Evolutionary conservation across 1,284 basidiomycete species (phyloP).

Genomic region (Phenoliferia sp.): DNA sequence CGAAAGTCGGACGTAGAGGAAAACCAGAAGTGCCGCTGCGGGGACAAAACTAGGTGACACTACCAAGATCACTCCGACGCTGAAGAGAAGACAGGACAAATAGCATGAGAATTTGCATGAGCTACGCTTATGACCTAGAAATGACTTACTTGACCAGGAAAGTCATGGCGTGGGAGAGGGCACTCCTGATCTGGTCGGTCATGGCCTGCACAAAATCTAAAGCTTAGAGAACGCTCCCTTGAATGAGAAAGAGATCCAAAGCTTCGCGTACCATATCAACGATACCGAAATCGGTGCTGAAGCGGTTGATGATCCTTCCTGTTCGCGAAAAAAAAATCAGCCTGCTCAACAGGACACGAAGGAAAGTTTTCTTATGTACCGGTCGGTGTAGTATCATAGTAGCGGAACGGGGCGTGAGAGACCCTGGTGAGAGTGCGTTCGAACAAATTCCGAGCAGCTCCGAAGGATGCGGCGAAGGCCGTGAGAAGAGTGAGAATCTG

Average conservation of each 20-base stretch:
- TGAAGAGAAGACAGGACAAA: neutral
- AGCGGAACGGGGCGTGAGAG: slow-evolving; percentile 74
- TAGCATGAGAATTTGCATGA: neutral
- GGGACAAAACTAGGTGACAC: slow-evolving; percentile 57
- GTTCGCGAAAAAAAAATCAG: slow-evolving; percentile 61
- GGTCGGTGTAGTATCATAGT: slow-evolving; percentile 54
- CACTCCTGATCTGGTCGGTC: neutral
- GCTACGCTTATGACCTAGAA: neutral
- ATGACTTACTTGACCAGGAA: slow-evolving; percentile 33
- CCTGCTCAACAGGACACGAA: slow-evolving; percentile 85
- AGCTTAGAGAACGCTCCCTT: too few species aligned
- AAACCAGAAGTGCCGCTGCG: slow-evolving; percentile 17
- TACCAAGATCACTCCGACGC: slow-evolving; percentile 64
- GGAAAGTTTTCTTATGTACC: slow-evolving; percentile 70
- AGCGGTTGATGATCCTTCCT: slow-evolving; percentile 50
- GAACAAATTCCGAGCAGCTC: slow-evolving; percentile 46
- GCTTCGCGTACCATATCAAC: slow-evolving; percentile 61
- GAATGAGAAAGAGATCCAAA: too few species aligned
- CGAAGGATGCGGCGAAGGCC: slow-evolving; percentile 44
- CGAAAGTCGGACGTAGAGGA: slow-evolving; percentile 41
- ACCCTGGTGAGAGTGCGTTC: slow-evolving; percentile 57
- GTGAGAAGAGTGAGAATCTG: slow-evolving; percentile 46
- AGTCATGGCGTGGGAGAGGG: slow-evolving; percentile 49
- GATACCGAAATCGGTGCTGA: slow-evolving; percentile 27
- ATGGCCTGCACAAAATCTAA: too few species aligned